Evolutionary conservation across 306 rosid species (phyloP).

Genomic region (Cicer cuneatum): DNA sequence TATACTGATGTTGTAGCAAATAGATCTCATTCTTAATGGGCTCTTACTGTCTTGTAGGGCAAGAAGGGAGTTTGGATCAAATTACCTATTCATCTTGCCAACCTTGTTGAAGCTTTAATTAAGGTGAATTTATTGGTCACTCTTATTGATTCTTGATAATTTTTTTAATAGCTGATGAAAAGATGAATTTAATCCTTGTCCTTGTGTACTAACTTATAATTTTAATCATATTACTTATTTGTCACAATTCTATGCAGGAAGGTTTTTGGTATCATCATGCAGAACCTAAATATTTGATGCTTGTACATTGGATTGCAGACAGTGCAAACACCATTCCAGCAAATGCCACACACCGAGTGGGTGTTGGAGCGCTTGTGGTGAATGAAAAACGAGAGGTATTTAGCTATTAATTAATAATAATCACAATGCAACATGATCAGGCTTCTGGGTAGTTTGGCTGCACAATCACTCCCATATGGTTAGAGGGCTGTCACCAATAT

Average conservation of each 20-base stretch:
- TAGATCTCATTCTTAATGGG: no score
- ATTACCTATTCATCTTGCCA: constrained; percentile 69
- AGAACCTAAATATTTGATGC: constrained; percentile 83
- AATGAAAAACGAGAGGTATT: constrained; percentile 77
- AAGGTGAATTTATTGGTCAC: constrained; percentile 53
- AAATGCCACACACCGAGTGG: constrained; percentile 81
- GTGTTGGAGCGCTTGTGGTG: constrained; percentile 72
- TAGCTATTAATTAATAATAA: not conserved
- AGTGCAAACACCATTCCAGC: constrained; percentile 67
- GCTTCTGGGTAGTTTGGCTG: not conserved
- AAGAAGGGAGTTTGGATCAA: constrained; percentile 84
- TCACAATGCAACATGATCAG: constrained; percentile 5
- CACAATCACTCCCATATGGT: not conserved
- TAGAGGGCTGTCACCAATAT: constrained; percentile 13
- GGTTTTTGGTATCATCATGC: constrained; percentile 95
- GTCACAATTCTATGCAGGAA: constrained; percentile 56
- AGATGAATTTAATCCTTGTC: not conserved
- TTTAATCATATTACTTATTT: constrained; percentile 3
- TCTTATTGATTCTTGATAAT: constrained; percentile 1
- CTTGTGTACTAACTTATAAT: constrained; percentile 1
- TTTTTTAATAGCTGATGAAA: constrained; percentile 12
- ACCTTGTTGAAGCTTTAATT: constrained; percentile 70
- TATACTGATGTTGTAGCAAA: no score
- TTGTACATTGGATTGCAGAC: constrained; percentile 80
- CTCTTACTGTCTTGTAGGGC: constrained; percentile 76